Evolutionary conservation across 192 early-diverging fungal genomes (phyloP), one percentile per base, ranked within the genome.

Genomic region (Mortierella claussenii): DNA sequence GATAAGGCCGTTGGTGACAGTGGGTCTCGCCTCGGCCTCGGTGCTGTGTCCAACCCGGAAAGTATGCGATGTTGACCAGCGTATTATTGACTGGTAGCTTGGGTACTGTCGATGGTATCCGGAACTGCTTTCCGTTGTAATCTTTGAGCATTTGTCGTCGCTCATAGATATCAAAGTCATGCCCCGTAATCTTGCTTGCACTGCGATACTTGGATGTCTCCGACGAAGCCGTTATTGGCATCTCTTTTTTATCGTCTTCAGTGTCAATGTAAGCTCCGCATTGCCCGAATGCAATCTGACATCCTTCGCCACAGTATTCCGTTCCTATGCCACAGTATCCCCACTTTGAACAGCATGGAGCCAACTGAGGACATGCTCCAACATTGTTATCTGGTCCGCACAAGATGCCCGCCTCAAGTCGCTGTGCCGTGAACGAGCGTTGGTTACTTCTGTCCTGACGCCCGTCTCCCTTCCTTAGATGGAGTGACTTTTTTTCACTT

Each of bases 1-100:
- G 81, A 64, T 69, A 81, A 48, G 75, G 70, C 20, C 62, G 55
- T 6, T 75, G 63, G 15, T 55, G 70, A 27, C 70, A 75, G 10
- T 48, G 45, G 32, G 20, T 75, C 30, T 47, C 33, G 13, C 70
- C 70, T 26, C 33, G 70, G 9, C 70, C 70, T 17, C 70, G 42
- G 57, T 58, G 65, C 30, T 65, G 70, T 11, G 70, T 60, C 70
- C 70, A 75, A 18, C 70, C 70, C 0, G 62, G 56, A 31, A 60
- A 75, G 23, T 75, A 75, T 9, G 70, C 70, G 27, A 75, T 60
- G 28, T 75, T 65, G 44, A 75, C 63, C 4, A 75, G 44, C 0
- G 63, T 55, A 17, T 48, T 60, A 18, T 60, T 60, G 4, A 21
- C 10, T 17, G 57, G 63, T 2, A 65, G 20, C 30, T 65, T 66